A percentile compares a stretch with the other conserved stretches of the same genome.
These are phyloP conservation scores for Wickerhamomyces bovis DNA, from an alignment of 805 yeast genomes.

Conservation along the genomic window DNA sequence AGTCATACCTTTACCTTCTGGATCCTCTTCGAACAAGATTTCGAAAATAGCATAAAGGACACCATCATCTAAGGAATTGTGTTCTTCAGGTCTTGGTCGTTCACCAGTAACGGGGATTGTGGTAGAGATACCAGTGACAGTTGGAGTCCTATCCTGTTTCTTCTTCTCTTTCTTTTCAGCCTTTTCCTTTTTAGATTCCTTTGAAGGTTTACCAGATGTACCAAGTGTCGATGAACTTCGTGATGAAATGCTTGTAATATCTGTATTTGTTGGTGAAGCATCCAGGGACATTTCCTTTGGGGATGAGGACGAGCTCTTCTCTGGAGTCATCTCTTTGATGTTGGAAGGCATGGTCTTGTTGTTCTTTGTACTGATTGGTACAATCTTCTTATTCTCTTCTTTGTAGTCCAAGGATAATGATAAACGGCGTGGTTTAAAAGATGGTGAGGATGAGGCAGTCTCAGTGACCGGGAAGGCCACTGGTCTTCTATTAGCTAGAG, in stretches of 20 bases:
- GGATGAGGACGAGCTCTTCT: conserved; percentile 18
- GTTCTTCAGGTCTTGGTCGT: conserved; percentile 64
- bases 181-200: conserved; percentile 7
- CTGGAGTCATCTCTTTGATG: conserved; percentile 22
- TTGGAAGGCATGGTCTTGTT: conserved; percentile 3
- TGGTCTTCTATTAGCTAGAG: conserved; percentile 64
- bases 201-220: conserved; percentile 7
- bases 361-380: conserved; percentile 6
- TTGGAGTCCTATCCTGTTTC: conserved; percentile 23
- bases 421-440: conserved; percentile 26
- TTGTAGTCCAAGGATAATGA: conserved; percentile 18
- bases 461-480: conserved; percentile 42
- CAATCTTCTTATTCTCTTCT: not conserved
- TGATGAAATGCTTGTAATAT: conserved; percentile 16
- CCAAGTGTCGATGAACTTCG: conserved; percentile 2
- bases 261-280: conserved; percentile 21
- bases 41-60: conserved; percentile 71
- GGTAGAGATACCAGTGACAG: conserved; percentile 68
- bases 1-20: conserved; percentile 76
- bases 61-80: conserved; percentile 62
- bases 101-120: conserved; percentile 78
- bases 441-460: conserved; percentile 21
- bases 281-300: conserved; percentile 19
- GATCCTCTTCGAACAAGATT: conserved; percentile 63
- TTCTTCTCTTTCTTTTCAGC: conserved; percentile 17